phyloP scores from a whole-genome alignment of 2,329 filamentous ascomycete genomes.

The Phaeosphaeriaceae sp. region DNA sequence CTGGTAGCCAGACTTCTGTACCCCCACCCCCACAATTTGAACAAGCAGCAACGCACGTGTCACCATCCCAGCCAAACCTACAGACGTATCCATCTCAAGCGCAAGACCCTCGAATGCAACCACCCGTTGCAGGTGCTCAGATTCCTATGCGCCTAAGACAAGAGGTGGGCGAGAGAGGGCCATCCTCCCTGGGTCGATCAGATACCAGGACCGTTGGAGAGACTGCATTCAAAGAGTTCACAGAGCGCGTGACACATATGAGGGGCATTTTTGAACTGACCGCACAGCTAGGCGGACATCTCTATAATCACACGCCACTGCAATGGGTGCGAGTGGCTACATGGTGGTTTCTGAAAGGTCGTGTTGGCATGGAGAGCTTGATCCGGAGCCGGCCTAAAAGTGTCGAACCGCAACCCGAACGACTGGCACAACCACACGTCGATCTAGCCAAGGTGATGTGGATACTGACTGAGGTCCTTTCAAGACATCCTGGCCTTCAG shows the following conservation, averaged over 20 bases:
- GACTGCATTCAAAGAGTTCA: conserved; percentile 70
- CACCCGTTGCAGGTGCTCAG: conserved; percentile 12
- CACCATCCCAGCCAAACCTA: conserved; percentile 13
- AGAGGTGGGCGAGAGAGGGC: conserved; percentile 17
- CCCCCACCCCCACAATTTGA: conserved; percentile 34
- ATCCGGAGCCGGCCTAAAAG: conserved; percentile 69
- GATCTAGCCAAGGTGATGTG: conserved; percentile 87
- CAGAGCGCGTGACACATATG: conserved; percentile 72
- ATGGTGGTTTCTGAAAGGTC: conserved; percentile 91
- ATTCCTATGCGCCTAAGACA: conserved; percentile 24
- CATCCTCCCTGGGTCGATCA: conserved; percentile 32
- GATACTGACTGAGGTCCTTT: conserved; percentile 63
- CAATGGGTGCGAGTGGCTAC: conserved; percentile 75
- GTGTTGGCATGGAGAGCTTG: conserved; percentile 73
- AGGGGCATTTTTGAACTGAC: conserved; percentile 78
- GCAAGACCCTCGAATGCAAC: conserved; percentile 10
- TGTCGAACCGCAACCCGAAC: conserved; percentile 58
- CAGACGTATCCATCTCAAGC: conserved; percentile 15
- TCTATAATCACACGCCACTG: conserved; percentile 66
- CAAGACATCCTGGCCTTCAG: conserved; percentile 39
- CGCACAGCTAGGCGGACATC: conserved; percentile 73
- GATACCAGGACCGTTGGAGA: conserved; percentile 43
- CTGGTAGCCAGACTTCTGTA: conserved; percentile 24
- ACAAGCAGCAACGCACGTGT: conserved; percentile 15
- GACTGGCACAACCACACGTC: conserved; percentile 76